phyloP scores from a whole-genome alignment of 768 basidiomycete species.

The Rickenella mellea region DNA sequence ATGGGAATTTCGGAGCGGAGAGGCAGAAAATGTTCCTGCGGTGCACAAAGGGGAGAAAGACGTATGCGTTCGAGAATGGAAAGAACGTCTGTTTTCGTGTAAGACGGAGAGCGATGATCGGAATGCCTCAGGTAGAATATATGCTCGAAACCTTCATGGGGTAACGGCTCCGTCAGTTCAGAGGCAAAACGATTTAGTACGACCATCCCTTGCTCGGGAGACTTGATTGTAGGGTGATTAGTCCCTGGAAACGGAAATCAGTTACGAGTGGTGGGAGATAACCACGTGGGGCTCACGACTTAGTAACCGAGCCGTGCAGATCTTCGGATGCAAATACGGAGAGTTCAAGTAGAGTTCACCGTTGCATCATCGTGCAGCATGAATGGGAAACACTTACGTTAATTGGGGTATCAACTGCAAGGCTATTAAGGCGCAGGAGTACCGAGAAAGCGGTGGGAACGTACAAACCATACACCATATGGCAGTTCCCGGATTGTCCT shows the following conservation, averaged over 20 bases:
- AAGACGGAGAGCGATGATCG: constrained; percentile 32
- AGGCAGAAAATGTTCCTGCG: too few relatives aligned
- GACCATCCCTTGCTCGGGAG: constrained; percentile 43
- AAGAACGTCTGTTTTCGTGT: constrained; percentile 41
- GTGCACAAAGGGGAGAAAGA: constrained; percentile 28
- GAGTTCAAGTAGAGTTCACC: too few relatives aligned
- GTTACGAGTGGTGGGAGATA: neutral
- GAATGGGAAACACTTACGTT: neutral
- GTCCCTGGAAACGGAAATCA: constrained; percentile 34
- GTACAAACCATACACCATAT: constrained; percentile 61
- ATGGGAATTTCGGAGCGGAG: too few relatives aligned
- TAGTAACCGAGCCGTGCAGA: constrained; percentile 49
- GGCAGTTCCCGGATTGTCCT: constrained; percentile 48
- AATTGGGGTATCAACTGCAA: neutral
- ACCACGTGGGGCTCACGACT: constrained; percentile 3
- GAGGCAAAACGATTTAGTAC: constrained; percentile 59
- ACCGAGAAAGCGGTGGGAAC: neutral
- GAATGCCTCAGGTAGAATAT: constrained; percentile 30
- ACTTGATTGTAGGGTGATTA: constrained; percentile 69
- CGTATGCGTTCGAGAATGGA: constrained; percentile 43
- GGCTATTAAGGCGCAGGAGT: neutral
- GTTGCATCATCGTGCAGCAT: neutral
- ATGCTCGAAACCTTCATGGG: constrained; percentile 58
- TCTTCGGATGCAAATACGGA: constrained; percentile 32
- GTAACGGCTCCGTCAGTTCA: constrained; percentile 46